A percentile compares a stretch with the other conserved stretches of the same genome.
phyloP scores from a whole-genome alignment of 441 rosid genomes.

The Iberis amara region DNA sequence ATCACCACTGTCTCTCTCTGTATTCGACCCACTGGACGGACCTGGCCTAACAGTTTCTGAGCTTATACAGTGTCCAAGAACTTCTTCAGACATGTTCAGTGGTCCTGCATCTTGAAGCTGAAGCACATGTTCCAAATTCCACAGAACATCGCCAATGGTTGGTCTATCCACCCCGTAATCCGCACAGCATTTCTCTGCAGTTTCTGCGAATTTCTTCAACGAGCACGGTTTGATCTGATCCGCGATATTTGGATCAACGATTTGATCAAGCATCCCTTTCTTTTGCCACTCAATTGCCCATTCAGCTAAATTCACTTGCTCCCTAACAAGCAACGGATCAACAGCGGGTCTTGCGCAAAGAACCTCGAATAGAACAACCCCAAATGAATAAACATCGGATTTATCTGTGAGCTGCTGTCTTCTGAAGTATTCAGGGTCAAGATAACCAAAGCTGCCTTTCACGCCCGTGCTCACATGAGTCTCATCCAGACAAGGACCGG shows the following conservation, averaged over 20 bases:
- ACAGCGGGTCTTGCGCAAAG: constrained; percentile 87
- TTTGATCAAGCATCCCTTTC: constrained; percentile 62
- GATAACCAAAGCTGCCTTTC: constrained; percentile 89
- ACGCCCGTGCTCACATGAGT: constrained; percentile 89
- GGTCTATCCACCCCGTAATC: constrained; percentile 93
- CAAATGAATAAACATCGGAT: constrained; percentile 84
- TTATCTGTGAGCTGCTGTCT: constrained; percentile 88
- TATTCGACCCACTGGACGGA: constrained; percentile 22
- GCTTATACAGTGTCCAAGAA: constrained; percentile 15
- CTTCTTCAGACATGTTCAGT: constrained; percentile 33
- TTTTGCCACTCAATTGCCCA: constrained; percentile 95
- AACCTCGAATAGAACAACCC: constrained; percentile 76
- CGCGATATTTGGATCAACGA: constrained; percentile 53
- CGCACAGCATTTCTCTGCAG: constrained; percentile 87
- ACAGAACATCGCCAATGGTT: constrained; percentile 77
- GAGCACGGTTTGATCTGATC: constrained; percentile 58
- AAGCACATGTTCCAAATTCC: constrained; percentile 74
- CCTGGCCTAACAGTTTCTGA: constrained; percentile 25
- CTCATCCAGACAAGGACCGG: constrained; percentile 79
- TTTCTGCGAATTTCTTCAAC: constrained; percentile 74
- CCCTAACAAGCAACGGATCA: constrained; percentile 72
- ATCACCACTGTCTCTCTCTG: constrained; percentile 32
- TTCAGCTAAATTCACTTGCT: constrained; percentile 82
- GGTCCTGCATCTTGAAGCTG: constrained; percentile 69
- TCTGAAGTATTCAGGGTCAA: constrained; percentile 87